These are phyloP conservation scores for Candida glucosophila DNA, from an alignment of 1,139 yeast species.

Conservation along the genomic window DNA sequence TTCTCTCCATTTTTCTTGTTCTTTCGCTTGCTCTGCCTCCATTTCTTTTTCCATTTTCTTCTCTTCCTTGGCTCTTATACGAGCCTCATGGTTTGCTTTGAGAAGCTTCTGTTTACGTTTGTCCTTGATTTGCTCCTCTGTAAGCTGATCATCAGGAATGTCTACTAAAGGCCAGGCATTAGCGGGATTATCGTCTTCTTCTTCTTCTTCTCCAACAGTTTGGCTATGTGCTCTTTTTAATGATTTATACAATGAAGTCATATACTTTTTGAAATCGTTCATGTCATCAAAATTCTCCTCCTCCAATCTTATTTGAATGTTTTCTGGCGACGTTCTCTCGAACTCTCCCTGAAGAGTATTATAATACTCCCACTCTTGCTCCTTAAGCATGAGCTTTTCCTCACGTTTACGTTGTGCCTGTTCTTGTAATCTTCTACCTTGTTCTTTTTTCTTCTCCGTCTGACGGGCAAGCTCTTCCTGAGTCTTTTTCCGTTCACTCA, in stretches of 20 bases:
- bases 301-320: conserved; percentile 39
- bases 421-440: conserved; percentile 82
- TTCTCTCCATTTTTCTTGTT: conserved; percentile 72
- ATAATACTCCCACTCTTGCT: conserved; percentile 71
- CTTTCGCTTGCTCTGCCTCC: conserved; percentile 44
- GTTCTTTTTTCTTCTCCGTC: conserved; percentile 75
- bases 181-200: conserved; percentile 42
- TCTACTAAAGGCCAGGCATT: conserved; percentile 69
- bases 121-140: conserved; percentile 75
- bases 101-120: conserved; percentile 75
- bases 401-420: conserved; percentile 81
- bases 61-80: conserved; percentile 74
- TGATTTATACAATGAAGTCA: conserved; percentile 58
- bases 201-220: conserved; percentile 42
- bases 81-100: conserved; percentile 84
- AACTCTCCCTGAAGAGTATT: conserved; percentile 48
- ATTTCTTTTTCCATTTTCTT: conserved; percentile 48
- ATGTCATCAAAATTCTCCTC: conserved; percentile 75
- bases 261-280: conserved; percentile 61
- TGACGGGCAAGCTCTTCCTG: conserved; percentile 76
- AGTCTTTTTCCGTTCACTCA: conserved; percentile 58
- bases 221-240: conserved; percentile 49
- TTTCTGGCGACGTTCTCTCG: conserved; percentile 34
- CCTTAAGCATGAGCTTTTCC: conserved; percentile 74
- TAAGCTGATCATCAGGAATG: conserved; percentile 73